Conservation (phyloP, 1,284 basidiomycete species). For the Testicularia cyperi region DNA sequence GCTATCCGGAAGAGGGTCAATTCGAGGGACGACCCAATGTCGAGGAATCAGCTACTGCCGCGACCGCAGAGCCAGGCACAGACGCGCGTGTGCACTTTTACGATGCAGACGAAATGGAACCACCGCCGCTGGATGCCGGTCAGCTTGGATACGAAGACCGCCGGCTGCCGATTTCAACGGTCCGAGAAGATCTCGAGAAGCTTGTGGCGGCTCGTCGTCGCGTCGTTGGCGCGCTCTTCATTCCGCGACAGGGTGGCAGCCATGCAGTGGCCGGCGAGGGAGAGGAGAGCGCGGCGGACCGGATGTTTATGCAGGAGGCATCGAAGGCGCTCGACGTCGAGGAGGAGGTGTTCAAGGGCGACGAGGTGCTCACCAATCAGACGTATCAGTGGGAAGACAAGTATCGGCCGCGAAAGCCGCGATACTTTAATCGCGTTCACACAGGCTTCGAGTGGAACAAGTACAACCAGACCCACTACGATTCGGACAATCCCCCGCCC, state of each 20-base stretch:
- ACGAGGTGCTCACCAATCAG: constrained; percentile 70
- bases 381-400: constrained; percentile 98
- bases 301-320: constrained; percentile 46
- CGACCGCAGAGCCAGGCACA: constrained; percentile 62
- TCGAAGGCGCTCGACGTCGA: constrained; percentile 91
- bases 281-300: constrained; percentile 28
- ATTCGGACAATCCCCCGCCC: constrained; percentile 57
- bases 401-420: constrained; percentile 94
- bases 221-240: constrained; percentile 36
- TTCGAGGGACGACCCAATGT: too few relatives aligned
- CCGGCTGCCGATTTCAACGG: constrained; percentile 19
- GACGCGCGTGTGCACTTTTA: constrained; percentile 61
- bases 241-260: constrained; percentile 21
- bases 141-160: constrained; percentile 44
- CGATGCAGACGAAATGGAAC: constrained; percentile 51
- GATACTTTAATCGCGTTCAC: constrained; percentile 98
- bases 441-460: constrained; percentile 99
- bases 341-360: constrained; percentile 81
- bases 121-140: constrained; percentile 17
- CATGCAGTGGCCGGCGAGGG: constrained; percentile 1
- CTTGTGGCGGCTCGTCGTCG: constrained; percentile 37
- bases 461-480: constrained; percentile 61
- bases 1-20: too few relatives aligned
- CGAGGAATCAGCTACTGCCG: constrained; percentile 38
- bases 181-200: constrained; percentile 27